These are phyloP conservation scores for Scedosporium dehoogii DNA, from an alignment of 2,329 filamentous ascomycete species.

Conservation along the genomic window DNA sequence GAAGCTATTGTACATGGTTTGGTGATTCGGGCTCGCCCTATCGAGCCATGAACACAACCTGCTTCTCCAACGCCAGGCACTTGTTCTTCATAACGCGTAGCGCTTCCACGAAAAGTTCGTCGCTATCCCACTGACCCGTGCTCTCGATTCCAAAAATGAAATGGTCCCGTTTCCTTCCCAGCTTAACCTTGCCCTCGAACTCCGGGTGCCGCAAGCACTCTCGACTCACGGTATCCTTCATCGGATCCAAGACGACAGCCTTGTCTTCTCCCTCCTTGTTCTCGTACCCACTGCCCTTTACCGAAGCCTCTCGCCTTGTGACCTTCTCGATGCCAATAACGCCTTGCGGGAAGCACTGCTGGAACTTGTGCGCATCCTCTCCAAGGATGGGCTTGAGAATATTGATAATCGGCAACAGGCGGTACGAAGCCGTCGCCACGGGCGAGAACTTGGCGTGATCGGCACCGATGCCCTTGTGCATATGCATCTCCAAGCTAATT, in stretches of 20 bases:
- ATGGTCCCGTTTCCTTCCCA: conserved; percentile 83
- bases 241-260: conserved; percentile 77
- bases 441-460: conserved; percentile 98
- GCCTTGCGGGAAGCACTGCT: conserved; percentile 76
- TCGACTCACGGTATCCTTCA: conserved; percentile 90
- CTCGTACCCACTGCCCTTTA: conserved; percentile 55
- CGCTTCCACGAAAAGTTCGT: conserved; percentile 85
- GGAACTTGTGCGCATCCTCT: conserved; percentile 79
- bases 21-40: conserved; percentile 15
- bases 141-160: conserved; percentile 97
- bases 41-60: conserved; percentile 55
- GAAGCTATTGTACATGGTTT: conserved; percentile 6
- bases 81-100: conserved; percentile 80
- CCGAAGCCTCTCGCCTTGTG: conserved; percentile 53
- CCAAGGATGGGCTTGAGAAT: conserved; percentile 80
- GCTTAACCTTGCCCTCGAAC: conserved; percentile 90
- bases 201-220: conserved; percentile 87
- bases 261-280: conserved; percentile 71
- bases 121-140: conserved; percentile 88
- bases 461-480: conserved; percentile 84
- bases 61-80: conserved; percentile 62
- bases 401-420: conserved; percentile 77
- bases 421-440: conserved; percentile 88
- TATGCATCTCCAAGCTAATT: conserved; percentile 81
- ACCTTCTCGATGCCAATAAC: conserved; percentile 75